Base-by-base conservation (phyloP, 768 basidiomycete genomes). In the Coprinellus micaceus region DNA sequence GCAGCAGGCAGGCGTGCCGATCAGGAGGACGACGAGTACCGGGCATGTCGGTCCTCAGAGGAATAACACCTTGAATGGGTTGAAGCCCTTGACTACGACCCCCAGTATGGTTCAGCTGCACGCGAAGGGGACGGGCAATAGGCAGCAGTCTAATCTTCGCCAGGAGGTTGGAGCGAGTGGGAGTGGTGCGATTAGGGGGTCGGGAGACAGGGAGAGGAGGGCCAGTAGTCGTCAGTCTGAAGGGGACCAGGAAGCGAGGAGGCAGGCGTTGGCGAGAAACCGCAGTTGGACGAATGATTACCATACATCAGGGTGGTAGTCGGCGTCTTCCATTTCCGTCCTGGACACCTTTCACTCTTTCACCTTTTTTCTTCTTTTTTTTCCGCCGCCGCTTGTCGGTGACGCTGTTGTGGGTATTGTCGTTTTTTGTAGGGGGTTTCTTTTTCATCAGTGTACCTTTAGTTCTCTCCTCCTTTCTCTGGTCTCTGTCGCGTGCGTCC, bases 221-320 rank as follows among this genome's bases (percentile, higher is more conserved):
- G 60, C 53, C 45, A 66, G 59, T 56, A 60, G 56, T 3, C 60
- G 60, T 2, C 21, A 25, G 4, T 24, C 54, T n/a, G 66, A 70
- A 52, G 74, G 75, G 58, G 70, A 63, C 57, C 75, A 77, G 37
- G 77, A 75, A 64, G 73, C 68, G 60, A 74, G 61, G 61, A 70
- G 68, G 67, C 71, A 69, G 29, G 79, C 79, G 11, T 65, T 86
- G 67, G 78, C 82, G 51, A 71, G 84, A 60, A 87, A 85, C 66
- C 77, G 80, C 51, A 88, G 83, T 64, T 87, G 82, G 84, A 81
- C 82, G 21, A 79, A 86, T 57, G 84, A 88, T 58, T 88, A 79
- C 66, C 87, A 88, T 67, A 74, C 71, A 58, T 66, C 78, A 17
- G 87, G 86, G 40, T 89, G 87, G 86, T 88, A 49, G 48, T 40